Percentiles rank a stretch among this genome's conserved stretches.
Conservation (phyloP, 257 asterid species). For the Leonotis leonurus region DNA sequence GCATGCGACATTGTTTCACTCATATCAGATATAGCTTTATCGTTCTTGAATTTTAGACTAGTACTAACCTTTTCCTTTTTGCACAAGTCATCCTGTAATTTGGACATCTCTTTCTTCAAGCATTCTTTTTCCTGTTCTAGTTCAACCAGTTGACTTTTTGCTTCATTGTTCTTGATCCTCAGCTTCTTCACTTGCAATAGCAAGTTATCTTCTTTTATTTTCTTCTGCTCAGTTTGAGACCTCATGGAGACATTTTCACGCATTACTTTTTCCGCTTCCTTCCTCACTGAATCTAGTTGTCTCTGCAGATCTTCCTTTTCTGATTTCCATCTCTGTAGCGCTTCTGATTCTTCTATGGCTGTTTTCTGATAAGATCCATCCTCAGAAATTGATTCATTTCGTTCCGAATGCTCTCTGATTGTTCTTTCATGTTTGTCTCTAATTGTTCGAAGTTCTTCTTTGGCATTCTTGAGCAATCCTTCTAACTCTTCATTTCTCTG, state of each 20-base stretch:
- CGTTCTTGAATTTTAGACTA: slow-evolving; percentile 8
- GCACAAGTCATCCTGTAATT: slow-evolving; percentile 32
- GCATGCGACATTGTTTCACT: too few relatives aligned
- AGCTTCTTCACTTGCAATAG: slow-evolving; percentile 57
- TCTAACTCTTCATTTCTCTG: slow-evolving; percentile 50
- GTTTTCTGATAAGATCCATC: slow-evolving; percentile 8
- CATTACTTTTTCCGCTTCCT: slow-evolving; percentile 45
- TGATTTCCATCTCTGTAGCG: slow-evolving; percentile 27
- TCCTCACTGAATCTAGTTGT: slow-evolving; percentile 40
- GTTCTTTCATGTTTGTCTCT: slow-evolving; percentile 35
- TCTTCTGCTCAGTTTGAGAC: slow-evolving; percentile 54
- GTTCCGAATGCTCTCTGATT: slow-evolving; percentile 28
- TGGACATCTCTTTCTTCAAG: slow-evolving; percentile 50
- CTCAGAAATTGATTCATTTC: slow-evolving; percentile 4
- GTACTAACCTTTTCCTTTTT: slow-evolving; percentile 50
- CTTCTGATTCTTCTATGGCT: slow-evolving; percentile 27
- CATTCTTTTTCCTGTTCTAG: slow-evolving; percentile 55
- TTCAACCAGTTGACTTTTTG: slow-evolving; percentile 33
- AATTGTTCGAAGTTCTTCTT: slow-evolving; percentile 37
- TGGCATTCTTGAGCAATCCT: slow-evolving; percentile 49
- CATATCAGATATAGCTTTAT: slow-evolving; percentile 1
- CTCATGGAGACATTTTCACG: slow-evolving; percentile 42
- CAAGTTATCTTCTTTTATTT: slow-evolving; percentile 49
- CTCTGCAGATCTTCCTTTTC: slow-evolving; percentile 50
- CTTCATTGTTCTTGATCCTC: slow-evolving; percentile 41